Conservation (phyloP, 1,139 yeast species). For the Oligophagozyma castellii region DNA sequence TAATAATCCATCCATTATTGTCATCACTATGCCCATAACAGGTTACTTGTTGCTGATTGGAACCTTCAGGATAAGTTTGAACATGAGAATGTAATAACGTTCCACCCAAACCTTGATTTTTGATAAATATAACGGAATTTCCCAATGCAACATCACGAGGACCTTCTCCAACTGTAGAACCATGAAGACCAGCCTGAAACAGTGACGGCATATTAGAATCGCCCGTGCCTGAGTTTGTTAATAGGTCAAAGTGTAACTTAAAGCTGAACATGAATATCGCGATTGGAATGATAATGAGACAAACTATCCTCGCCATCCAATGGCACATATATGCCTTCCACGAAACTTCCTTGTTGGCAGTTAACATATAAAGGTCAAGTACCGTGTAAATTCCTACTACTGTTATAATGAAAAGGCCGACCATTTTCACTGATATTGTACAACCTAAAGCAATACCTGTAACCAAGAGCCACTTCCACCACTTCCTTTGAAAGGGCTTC, state of each 20-base stretch:
- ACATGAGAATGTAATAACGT: slow-evolving; percentile 94
- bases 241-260: slow-evolving; percentile 62
- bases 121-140: slow-evolving; percentile 63
- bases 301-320: slow-evolving; percentile 51
- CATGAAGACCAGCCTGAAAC: slow-evolving; percentile 85
- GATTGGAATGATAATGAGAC: slow-evolving; percentile 53
- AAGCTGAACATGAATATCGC: slow-evolving; percentile 49
- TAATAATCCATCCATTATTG: slow-evolving; percentile 85
- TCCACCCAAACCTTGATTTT: slow-evolving; percentile 87
- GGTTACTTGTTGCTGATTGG: slow-evolving; percentile 91
- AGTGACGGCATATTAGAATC: slow-evolving; percentile 96
- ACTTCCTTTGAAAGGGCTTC: slow-evolving; percentile 54
- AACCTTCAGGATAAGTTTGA: slow-evolving; percentile 90
- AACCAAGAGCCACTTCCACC: slow-evolving; percentile 89
- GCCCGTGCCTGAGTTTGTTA: slow-evolving; percentile 78
- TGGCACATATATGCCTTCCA: slow-evolving; percentile 40
- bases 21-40: slow-evolving; percentile 86
- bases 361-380: slow-evolving; percentile 55
- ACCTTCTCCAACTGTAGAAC: slow-evolving; percentile 70
- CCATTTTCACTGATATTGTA: slow-evolving; percentile 73
- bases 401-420: slow-evolving; percentile 62
- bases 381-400: slow-evolving; percentile 66
- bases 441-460: slow-evolving; percentile 67
- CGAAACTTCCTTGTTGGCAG: slow-evolving; percentile 42
- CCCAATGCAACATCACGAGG: slow-evolving; percentile 81